Percentiles rank a stretch among this genome's conserved stretches.
Evolutionary conservation across 2,329 filamentous ascomycete species (phyloP).

Genomic region (Periconia sp.): DNA sequence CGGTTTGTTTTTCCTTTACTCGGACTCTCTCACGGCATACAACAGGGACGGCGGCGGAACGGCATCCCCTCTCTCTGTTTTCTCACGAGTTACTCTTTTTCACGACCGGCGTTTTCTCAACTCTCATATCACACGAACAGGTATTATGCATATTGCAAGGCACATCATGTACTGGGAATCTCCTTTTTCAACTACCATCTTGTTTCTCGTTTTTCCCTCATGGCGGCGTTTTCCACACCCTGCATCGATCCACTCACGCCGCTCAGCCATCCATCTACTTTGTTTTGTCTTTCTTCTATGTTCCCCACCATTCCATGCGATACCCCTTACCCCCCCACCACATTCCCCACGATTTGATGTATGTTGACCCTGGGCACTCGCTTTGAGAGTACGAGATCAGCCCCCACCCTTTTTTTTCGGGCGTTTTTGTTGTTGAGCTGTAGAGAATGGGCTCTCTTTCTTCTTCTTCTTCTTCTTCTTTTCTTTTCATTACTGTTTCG

Average conservation of each 20-base stretch:
- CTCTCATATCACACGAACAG: conserved; percentile 6
- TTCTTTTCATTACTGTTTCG: neutral
- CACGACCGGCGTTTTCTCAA: conserved; percentile 32
- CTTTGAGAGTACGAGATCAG: too few relatives aligned
- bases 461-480: neutral
- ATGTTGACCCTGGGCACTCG: conserved; percentile 3
- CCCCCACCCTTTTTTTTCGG: too few relatives aligned
- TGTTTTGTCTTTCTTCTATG: conserved; percentile 23
- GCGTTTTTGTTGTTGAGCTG: conserved; percentile 1
- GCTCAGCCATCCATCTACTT: conserved; percentile 11
- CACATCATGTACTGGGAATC: conserved; percentile 10
- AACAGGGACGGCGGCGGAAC: conserved; percentile 6
- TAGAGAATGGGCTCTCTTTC: conserved; percentile 9
- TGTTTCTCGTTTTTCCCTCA: conserved; percentile 6
- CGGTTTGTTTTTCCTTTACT: conserved; percentile 12
- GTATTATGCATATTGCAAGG: conserved; percentile 22
- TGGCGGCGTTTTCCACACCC: conserved; percentile 20
- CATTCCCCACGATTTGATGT: conserved; percentile 8
- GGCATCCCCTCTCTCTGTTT: conserved; percentile 14
- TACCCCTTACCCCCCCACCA: conserved; percentile 30
- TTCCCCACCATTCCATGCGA: conserved; percentile 15
- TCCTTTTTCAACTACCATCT: conserved; percentile 8
- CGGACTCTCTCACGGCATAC: conserved; percentile 20
- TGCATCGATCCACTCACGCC: neutral
- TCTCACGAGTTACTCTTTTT: conserved; percentile 17